A percentile compares a stretch with the other conserved stretches of the same genome.
phyloP scores from a whole-genome alignment of 331 rosid genomes.

The Acacia concinna region DNA sequence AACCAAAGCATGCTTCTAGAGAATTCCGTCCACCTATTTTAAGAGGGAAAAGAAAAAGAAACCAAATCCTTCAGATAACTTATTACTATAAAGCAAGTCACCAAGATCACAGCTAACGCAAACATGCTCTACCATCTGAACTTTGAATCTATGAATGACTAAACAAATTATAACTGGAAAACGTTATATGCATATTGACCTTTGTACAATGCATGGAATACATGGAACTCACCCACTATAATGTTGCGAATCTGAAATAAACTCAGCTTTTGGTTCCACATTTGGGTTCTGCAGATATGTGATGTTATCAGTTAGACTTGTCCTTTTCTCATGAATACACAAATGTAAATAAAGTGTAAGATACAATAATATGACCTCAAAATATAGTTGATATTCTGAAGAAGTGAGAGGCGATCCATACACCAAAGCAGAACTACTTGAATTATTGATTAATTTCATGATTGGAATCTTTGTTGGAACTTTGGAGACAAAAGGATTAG shows the following conservation, averaged over 20 bases:
- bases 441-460: constrained; percentile 37
- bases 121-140: neutral
- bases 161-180: neutral
- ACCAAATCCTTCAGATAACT: neutral
- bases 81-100: neutral
- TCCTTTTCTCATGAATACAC: neutral
- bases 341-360: constrained; percentile 5
- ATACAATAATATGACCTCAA: constrained; percentile 57
- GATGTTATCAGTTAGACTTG: constrained; percentile 16
- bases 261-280: constrained; percentile 73
- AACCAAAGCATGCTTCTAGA: constrained; percentile 82
- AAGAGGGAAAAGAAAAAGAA: neutral
- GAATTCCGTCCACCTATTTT: constrained; percentile 77
- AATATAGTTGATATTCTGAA: constrained; percentile 70
- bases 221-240: constrained; percentile 52
- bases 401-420: constrained; percentile 79
- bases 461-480: constrained; percentile 39
- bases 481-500: constrained; percentile 39
- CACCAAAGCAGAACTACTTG: constrained; percentile 41
- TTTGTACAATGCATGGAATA: neutral
- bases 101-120: too few species aligned
- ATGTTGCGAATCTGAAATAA: constrained; percentile 49
- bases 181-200: neutral
- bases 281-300: constrained; percentile 53
- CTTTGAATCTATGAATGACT: constrained; percentile 10